Evolutionary conservation across 2,329 filamentous ascomycete genomes (phyloP).

Genomic region (Alternaria atra): DNA sequence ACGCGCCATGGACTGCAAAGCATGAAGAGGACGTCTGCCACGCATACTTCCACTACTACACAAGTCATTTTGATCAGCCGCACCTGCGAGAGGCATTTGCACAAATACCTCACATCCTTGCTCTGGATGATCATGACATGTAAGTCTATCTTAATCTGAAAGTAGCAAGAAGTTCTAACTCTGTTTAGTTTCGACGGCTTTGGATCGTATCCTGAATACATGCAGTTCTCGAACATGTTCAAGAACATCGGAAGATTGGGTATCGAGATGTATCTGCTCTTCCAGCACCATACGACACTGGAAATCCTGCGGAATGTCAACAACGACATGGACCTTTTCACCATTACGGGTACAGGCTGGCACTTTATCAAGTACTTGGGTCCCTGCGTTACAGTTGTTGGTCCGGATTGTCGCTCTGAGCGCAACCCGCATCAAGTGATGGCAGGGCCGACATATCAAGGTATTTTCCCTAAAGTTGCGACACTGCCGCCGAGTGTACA

Average conservation of each 20-base stretch:
- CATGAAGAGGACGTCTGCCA: constrained; percentile 96
- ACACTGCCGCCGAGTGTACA: constrained; percentile 91
- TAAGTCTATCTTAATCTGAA: constrained; percentile 61
- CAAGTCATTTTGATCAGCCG: constrained; percentile 96
- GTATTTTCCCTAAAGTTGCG: constrained; percentile 94
- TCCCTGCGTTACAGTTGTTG: constrained; percentile 87
- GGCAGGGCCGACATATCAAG: constrained; percentile 96
- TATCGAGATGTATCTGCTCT: constrained; percentile 96
- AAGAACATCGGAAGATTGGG: constrained; percentile 97
- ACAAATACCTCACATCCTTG: constrained; percentile 92
- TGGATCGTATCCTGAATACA: constrained; percentile 95
- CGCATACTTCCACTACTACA: constrained; percentile 99
- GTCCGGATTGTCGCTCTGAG: constrained; percentile 91
- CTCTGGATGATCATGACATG: constrained; percentile 98
- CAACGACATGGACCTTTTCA: constrained; percentile 92
- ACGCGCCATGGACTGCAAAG: constrained; percentile 87
- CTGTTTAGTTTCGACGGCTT: constrained; percentile 86
- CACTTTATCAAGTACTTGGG: constrained; percentile 98
- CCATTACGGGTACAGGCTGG: constrained; percentile 96
- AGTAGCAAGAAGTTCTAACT: constrained; percentile 15
- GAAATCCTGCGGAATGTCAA: constrained; percentile 90
- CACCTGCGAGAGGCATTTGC: constrained; percentile 94
- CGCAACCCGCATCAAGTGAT: constrained; percentile 90
- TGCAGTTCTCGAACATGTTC: constrained; percentile 97
- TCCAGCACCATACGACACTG: constrained; percentile 96